These are phyloP conservation scores for grape (Vitis vinifera) DNA, from an alignment of 164 flowering plant species.

Conservation along the genomic window DNA sequence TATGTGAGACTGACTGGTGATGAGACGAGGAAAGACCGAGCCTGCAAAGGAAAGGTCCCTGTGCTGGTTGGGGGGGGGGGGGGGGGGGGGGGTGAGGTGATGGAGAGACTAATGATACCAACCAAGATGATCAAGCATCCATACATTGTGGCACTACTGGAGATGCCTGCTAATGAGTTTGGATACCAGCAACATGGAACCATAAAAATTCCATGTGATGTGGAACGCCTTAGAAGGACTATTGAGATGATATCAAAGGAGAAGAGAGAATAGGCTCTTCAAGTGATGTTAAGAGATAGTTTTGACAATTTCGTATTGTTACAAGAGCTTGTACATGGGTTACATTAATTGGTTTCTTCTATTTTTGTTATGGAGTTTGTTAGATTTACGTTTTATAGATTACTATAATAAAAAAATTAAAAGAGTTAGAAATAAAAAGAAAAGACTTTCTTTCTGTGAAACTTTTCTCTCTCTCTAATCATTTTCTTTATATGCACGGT, in stretches of 20 bases:
- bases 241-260: slow-evolving; percentile 6
- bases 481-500: no score
- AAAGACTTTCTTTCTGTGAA: no score
- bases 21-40: not conserved
- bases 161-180: slow-evolving; percentile 26
- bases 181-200: slow-evolving; percentile 26
- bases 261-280: not conserved
- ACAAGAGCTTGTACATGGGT: no score
- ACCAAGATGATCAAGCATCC: slow-evolving; percentile 28
- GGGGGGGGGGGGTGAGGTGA: slow-evolving; percentile 4
- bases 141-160: slow-evolving; percentile 20
- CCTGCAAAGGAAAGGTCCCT: slow-evolving; percentile 28
- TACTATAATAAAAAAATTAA: no score
- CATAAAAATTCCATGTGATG: slow-evolving; percentile 21
- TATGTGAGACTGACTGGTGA: not conserved
- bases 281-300: no score
- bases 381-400: no score
- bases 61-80: slow-evolving; percentile 32
- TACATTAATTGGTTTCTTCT: no score
- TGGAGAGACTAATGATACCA: slow-evolving; percentile 25
- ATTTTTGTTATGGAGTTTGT: no score
- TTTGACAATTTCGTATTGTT: no score
- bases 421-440: no score
- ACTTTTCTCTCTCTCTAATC: no score
- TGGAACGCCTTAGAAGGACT: slow-evolving; percentile 12